Percentiles rank a stretch among this genome's conserved stretches.
phyloP scores from a whole-genome alignment of 2,329 filamentous ascomycete species.

The Onygena corvina region DNA sequence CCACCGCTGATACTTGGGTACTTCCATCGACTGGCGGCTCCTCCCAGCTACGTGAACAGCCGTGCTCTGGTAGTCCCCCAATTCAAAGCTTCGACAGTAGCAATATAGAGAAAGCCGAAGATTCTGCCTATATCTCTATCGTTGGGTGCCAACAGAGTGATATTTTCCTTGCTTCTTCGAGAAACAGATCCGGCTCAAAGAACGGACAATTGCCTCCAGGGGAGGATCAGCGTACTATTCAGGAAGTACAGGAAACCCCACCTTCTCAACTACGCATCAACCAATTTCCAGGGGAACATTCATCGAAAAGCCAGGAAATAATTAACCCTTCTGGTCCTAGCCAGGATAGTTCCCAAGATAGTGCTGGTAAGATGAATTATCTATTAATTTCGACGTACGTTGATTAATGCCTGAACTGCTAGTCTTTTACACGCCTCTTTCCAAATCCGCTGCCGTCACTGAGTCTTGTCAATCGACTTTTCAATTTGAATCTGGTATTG shows the following conservation, averaged over 20 bases:
- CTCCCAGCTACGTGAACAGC: background rate
- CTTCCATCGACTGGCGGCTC: background rate
- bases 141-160: background rate
- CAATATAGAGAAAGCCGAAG: no score
- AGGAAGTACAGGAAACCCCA: background rate
- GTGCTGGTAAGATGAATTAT: background rate
- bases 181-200: background rate
- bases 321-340: background rate
- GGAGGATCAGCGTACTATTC: background rate
- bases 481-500: background rate
- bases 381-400: no score
- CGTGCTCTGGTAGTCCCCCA: no score
- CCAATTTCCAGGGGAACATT: background rate
- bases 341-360: background rate
- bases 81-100: no score
- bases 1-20: constrained; percentile 1
- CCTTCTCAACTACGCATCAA: background rate
- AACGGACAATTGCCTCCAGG: background rate
- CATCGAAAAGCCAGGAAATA: background rate
- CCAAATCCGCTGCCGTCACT: background rate
- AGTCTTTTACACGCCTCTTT: background rate
- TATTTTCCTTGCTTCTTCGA: background rate
- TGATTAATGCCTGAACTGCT: background rate
- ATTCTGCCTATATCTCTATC: no score
- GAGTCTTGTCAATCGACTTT: background rate